Percentiles rank a stretch among this genome's conserved stretches.
phyloP scores from a whole-genome alignment of 331 rosid genomes.

The Rhamnella rubrinervis region DNA sequence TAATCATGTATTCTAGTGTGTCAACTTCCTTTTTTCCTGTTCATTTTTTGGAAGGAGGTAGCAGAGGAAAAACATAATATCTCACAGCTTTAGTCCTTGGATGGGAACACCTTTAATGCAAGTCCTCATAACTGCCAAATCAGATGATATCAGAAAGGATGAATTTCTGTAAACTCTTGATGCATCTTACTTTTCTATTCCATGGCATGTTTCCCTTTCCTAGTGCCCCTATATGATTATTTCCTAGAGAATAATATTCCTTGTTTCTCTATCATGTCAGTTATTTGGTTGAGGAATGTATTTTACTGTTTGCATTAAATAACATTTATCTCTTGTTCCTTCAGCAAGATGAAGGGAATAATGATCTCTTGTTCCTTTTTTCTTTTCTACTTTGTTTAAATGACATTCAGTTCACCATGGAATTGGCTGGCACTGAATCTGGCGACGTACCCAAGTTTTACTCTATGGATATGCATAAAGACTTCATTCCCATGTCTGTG shows the following conservation, averaged over 20 bases:
- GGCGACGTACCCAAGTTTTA: conserved; percentile 53
- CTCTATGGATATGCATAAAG: conserved; percentile 64
- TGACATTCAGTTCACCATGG: conserved; percentile 72
- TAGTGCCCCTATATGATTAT: background rate
- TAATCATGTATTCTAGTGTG: no score
- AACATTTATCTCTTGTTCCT: background rate
- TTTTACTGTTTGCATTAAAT: background rate
- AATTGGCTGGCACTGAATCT: conserved; percentile 68
- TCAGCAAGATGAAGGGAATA: no score
- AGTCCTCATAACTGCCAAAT: no score
- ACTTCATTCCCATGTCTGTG: conserved; percentile 72
- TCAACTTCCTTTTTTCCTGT: no score
- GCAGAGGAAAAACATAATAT: no score
- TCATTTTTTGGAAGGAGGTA: no score
- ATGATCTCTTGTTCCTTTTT: background rate
- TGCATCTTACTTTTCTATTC: background rate
- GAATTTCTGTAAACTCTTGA: background rate
- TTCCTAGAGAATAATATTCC: background rate
- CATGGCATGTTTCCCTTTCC: background rate
- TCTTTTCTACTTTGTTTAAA: conserved; percentile 25
- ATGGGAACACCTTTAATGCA: no score
- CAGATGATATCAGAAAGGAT: background rate
- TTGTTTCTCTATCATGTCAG: background rate
- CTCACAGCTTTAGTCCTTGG: no score
- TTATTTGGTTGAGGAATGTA: background rate